A percentile compares a stretch with the other conserved stretches of the same genome.
Conservation (phyloP, 768 basidiomycete species). For the Mycena galericulata region DNA sequence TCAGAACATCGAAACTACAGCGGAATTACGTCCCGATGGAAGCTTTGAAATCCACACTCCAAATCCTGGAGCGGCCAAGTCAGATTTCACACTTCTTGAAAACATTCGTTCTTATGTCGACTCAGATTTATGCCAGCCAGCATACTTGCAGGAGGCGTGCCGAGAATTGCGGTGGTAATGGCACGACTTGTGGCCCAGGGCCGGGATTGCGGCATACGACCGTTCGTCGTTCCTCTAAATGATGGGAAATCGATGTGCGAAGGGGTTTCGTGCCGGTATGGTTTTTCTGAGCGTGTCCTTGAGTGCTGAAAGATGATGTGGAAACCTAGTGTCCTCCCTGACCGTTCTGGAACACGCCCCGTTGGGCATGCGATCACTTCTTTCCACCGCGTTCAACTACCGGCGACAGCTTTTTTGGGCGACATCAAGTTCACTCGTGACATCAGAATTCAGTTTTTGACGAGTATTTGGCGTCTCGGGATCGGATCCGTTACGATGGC, state of each 20-base stretch:
- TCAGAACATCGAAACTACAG: slow-evolving; percentile 42
- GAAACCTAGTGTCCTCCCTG: slow-evolving; percentile 35
- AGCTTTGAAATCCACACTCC: slow-evolving; percentile 42
- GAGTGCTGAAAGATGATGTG: not conserved
- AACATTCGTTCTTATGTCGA: not conserved
- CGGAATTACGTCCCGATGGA: slow-evolving; percentile 37
- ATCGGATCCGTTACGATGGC: slow-evolving; percentile 44
- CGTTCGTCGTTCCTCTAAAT: slow-evolving; percentile 42
- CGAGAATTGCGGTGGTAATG: slow-evolving; percentile 44
- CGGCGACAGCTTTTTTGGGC: slow-evolving; percentile 41
- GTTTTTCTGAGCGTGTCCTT: not conserved
- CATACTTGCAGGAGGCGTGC: slow-evolving; percentile 38
- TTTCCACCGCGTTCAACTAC: slow-evolving; percentile 46
- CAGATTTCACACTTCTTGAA: not conserved
- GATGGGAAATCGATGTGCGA: slow-evolving; percentile 41
- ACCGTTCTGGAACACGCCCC: slow-evolving; percentile 33
- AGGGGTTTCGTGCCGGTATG: slow-evolving; percentile 41
- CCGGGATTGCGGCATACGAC: slow-evolving; percentile 37
- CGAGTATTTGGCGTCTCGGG: slow-evolving; percentile 42
- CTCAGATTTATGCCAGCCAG: slow-evolving; percentile 48
- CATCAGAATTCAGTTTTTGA: slow-evolving; percentile 34
- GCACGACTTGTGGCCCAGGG: slow-evolving; percentile 40
- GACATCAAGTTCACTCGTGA: not conserved
- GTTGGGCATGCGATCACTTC: slow-evolving; percentile 45
- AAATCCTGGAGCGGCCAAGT: slow-evolving; percentile 42